Evolutionary conservation across 1,139 yeast genomes (phyloP).

Genomic region (Kodamaea alishanica): DNA sequence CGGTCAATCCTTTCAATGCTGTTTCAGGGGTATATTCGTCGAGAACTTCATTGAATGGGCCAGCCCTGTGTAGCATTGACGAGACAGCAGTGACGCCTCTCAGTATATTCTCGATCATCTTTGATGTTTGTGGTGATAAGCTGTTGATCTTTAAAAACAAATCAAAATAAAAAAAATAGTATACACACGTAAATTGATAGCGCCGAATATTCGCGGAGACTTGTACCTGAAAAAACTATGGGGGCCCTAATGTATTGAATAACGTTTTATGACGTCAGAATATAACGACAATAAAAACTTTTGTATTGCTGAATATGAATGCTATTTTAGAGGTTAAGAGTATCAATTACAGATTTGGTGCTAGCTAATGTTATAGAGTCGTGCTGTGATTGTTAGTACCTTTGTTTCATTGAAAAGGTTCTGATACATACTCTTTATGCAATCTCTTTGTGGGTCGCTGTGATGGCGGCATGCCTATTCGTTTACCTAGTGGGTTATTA

Average conservation of each 20-base stretch:
- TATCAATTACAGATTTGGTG: not conserved
- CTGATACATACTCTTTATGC: slow-evolving; percentile 12
- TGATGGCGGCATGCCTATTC: slow-evolving; percentile 35
- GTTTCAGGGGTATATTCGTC: slow-evolving; percentile 30
- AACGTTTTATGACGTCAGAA: too few relatives aligned
- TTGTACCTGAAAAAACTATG: too few relatives aligned
- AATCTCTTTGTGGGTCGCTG: slow-evolving; percentile 19
- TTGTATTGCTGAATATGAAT: too few relatives aligned
- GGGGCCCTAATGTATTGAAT: too few relatives aligned
- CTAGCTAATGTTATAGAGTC: not conserved
- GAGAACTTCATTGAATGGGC: slow-evolving; percentile 43
- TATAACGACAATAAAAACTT: too few relatives aligned
- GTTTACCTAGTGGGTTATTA: slow-evolving; percentile 18
- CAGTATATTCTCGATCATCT: slow-evolving; percentile 1
- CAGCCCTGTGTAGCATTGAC: slow-evolving; percentile 26
- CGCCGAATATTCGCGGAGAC: too few relatives aligned
- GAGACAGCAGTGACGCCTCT: slow-evolving; percentile 17
- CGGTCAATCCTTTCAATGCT: slow-evolving; percentile 25
- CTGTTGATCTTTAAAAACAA: not conserved
- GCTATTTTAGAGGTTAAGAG: too few relatives aligned
- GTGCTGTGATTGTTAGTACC: slow-evolving; percentile 5
- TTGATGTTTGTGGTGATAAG: slow-evolving; percentile 1
- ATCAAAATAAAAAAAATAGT: too few relatives aligned
- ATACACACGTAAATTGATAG: too few relatives aligned
- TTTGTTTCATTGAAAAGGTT: slow-evolving; percentile 1